A percentile compares a stretch with the other conserved stretches of the same genome.
Conservation (phyloP, 257 asterid genomes). For the Asclepias syriaca region DNA sequence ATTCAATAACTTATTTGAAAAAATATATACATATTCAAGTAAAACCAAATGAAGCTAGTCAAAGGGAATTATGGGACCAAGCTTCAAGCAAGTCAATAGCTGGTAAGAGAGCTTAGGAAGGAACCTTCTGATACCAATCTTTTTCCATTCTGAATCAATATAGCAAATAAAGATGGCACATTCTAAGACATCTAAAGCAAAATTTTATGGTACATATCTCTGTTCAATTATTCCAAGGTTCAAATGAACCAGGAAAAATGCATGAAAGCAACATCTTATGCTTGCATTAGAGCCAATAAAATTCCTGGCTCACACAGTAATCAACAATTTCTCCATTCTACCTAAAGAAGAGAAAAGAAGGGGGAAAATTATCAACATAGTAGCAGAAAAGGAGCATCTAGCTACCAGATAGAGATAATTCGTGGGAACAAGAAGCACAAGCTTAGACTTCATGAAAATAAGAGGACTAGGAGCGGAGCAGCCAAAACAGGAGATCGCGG, state of each 20-base stretch:
- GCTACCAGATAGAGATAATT: slow-evolving; percentile 80
- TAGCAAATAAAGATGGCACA: not conserved
- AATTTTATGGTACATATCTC: not conserved
- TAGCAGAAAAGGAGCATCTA: not conserved
- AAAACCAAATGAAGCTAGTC: not conserved
- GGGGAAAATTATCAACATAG: slow-evolving; percentile 18
- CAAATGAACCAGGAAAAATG: not conserved
- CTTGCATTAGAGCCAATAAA: not conserved
- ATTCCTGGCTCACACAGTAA: not conserved
- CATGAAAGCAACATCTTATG: not conserved
- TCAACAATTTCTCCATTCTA: not conserved
- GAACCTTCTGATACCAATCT: not conserved
- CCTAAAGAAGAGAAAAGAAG: slow-evolving; percentile 12
- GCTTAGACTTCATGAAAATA: slow-evolving; percentile 74
- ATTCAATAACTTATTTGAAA: not conserved
- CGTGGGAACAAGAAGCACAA: slow-evolving; percentile 80
- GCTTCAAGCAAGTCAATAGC: not conserved
- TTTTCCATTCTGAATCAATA: not conserved
- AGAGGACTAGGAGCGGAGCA: slow-evolving; percentile 52
- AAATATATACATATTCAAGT: not conserved
- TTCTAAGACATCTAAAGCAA: not conserved
- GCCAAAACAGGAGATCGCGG: slow-evolving; percentile 13
- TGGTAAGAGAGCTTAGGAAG: not conserved
- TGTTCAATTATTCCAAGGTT: not conserved
- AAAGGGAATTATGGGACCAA: not conserved